phyloP scores from a whole-genome alignment of 2,329 filamentous ascomycete species.

The Cercospora janseana region DNA sequence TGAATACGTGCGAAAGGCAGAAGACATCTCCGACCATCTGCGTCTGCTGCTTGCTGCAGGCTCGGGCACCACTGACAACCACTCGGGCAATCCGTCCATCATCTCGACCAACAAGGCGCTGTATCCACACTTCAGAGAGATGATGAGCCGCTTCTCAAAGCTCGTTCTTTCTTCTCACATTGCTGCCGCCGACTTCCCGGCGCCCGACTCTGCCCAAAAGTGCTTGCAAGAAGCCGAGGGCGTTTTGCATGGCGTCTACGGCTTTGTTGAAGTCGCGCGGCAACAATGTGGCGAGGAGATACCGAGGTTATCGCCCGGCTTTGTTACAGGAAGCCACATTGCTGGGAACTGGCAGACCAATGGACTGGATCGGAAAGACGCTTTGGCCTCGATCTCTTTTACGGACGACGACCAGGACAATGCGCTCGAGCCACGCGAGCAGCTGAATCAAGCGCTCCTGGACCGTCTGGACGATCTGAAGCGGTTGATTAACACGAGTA shows the following conservation, averaged over 20 bases:
- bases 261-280: constrained; percentile 91
- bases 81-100: constrained; percentile 97
- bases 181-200: constrained; percentile 91
- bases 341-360: constrained; percentile 85
- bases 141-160: constrained; percentile 99
- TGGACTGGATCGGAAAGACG: constrained; percentile 63
- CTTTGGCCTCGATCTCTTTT: constrained; percentile 63
- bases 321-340: constrained; percentile 77
- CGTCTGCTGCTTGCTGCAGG: constrained; percentile 90
- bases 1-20: constrained; percentile 90
- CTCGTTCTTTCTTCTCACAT: constrained; percentile 97
- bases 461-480: constrained; percentile 84
- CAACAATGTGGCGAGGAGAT: constrained; percentile 93
- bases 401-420: constrained; percentile 85
- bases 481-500: constrained; percentile 77
- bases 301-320: constrained; percentile 87
- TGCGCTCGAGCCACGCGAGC: constrained; percentile 65
- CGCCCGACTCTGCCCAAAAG: constrained; percentile 89
- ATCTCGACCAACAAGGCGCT: constrained; percentile 97
- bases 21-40: constrained; percentile 96
- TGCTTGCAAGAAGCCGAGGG: constrained; percentile 97
- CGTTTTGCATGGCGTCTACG: constrained; percentile 88
- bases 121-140: constrained; percentile 95
- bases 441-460: constrained; percentile 73
- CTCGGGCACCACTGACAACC: constrained; percentile 96